Evolutionary conservation across 495 filamentous ascomycete species (phyloP), one percentile per base, ranked within the genome.

Genomic region (Elasticomyces elasticus): DNA sequence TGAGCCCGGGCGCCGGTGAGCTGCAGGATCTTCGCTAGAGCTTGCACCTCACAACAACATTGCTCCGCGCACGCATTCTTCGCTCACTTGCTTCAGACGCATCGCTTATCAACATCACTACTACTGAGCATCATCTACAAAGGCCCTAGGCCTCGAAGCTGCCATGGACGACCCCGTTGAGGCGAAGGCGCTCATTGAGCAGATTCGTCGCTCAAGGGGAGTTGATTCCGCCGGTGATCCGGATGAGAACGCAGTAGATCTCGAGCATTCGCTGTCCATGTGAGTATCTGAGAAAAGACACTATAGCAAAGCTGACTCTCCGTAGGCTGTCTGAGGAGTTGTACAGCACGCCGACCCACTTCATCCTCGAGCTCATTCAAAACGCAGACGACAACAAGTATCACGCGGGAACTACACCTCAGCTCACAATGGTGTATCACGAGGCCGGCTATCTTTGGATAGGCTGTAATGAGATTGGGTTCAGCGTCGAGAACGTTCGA

Each of bases 341-440:
- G 30, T 62, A 62, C 51, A 41, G 30, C 23, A 55, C 48, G 17
- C 46, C 55, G 9, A 59, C 60, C 5, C 55, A 48, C 24, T 63
- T 60, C 53, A 41, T 63, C 13, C 44, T 53, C 1, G 60, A 63
- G 27, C 48, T 63, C 13, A 49, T 63, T 17, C 60, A 63, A 31
- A 63, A 63, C 43, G 60, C 57, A 0, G 60, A 63, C 25, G 60
- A 63, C 27, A 60, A 60, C 40, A 45, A 28, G 1, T 63, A 63
- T 45, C 20, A 15, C 37, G 11, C 27, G 7, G 43, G 12, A 6
- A 31, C 12, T 7, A 24, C 25, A 25, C 38, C 57, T 4, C 25
- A 45, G 25, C 52, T 63, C 13, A 31, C 27, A 17, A 35, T 56
- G n/a, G 23, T 58, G 6, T 53, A 52, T 24, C 55, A 37, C 40